These are phyloP conservation scores for Limnanthes douglasii DNA, from an alignment of 345 rosid species.

Conservation along the genomic window DNA sequence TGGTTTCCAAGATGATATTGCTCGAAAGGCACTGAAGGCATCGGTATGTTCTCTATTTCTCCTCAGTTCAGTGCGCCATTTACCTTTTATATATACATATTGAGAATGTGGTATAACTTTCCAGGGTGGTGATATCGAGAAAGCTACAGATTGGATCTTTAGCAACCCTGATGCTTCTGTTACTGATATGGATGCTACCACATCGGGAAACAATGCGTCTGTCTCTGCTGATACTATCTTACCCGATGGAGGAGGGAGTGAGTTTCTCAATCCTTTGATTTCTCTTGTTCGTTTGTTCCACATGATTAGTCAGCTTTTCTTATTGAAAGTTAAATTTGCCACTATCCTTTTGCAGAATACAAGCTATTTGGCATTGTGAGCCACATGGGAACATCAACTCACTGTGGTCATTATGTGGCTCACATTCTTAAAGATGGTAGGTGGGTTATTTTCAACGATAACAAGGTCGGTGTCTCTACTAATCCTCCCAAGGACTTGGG, in stretches of 20 bases:
- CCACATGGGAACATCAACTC: conserved; percentile 92
- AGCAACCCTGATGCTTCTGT: conserved; percentile 64
- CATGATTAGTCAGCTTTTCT: not conserved
- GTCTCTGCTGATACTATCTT: conserved; percentile 24
- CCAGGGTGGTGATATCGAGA: conserved; percentile 89
- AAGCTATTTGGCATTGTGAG: conserved; percentile 80
- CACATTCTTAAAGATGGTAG: conserved; percentile 77
- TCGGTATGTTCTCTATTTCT: conserved; percentile 29
- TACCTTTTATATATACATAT: too few relatives aligned
- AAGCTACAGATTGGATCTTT: conserved; percentile 99
- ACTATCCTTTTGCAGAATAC: conserved; percentile 62
- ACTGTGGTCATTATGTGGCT: conserved; percentile 92
- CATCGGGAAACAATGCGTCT: conserved; percentile 31
- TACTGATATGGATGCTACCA: conserved; percentile 57
- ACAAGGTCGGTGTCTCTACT: conserved; percentile 74
- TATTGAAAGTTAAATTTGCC: not conserved
- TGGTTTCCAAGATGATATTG: conserved; percentile 83
- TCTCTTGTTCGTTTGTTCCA: conserved; percentile 1
- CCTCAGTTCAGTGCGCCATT: too few relatives aligned
- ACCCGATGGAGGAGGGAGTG: conserved; percentile 91
- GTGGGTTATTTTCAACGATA: conserved; percentile 89
- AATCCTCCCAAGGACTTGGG: conserved; percentile 98
- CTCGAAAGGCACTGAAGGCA: conserved; percentile 69
- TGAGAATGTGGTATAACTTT: conserved; percentile 4
- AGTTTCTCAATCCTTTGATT: conserved; percentile 19